Conservation (phyloP, 441 rosid species). For the Francoa sonchifolia region DNA sequence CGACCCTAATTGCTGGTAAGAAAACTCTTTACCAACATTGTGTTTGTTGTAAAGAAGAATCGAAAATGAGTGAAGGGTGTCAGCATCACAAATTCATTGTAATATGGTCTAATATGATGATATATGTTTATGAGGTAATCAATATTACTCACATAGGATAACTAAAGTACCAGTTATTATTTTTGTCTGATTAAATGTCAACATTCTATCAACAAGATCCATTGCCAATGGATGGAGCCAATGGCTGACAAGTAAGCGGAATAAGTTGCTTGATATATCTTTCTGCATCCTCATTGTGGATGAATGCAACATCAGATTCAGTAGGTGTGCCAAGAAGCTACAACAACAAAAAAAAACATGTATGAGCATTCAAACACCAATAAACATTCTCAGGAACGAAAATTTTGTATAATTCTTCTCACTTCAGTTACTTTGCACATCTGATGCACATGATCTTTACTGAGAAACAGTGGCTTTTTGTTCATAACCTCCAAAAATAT, state of each 20-base stretch:
- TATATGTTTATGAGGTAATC: no score
- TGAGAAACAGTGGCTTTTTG: constrained; percentile 16
- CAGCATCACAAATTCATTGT: no score
- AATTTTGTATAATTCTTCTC: not conserved
- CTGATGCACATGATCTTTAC: constrained; percentile 18
- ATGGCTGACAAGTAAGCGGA: constrained; percentile 51
- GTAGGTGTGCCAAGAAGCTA: constrained; percentile 93
- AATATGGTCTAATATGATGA: no score
- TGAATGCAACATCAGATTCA: constrained; percentile 77
- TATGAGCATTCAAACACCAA: constrained; percentile 3
- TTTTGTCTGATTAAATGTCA: constrained; percentile 78
- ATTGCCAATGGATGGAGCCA: constrained; percentile 67
- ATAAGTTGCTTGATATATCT: constrained; percentile 73
- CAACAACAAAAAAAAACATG: constrained; percentile 10
- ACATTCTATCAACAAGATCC: constrained; percentile 77
- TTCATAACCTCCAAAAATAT: constrained; percentile 19
- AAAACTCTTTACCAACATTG: no score
- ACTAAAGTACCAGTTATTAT: constrained; percentile 85
- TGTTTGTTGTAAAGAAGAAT: no score
- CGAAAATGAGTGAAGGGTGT: no score
- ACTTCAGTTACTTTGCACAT: constrained; percentile 8
- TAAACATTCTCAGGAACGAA: not conserved
- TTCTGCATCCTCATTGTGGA: constrained; percentile 71
- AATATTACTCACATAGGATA: no score
- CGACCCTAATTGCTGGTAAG: no score